A percentile compares a stretch with the other conserved stretches of the same genome.
Evolutionary conservation across 164 flowering plant species (phyloP).

Genomic region (Magnolia sinica): DNA sequence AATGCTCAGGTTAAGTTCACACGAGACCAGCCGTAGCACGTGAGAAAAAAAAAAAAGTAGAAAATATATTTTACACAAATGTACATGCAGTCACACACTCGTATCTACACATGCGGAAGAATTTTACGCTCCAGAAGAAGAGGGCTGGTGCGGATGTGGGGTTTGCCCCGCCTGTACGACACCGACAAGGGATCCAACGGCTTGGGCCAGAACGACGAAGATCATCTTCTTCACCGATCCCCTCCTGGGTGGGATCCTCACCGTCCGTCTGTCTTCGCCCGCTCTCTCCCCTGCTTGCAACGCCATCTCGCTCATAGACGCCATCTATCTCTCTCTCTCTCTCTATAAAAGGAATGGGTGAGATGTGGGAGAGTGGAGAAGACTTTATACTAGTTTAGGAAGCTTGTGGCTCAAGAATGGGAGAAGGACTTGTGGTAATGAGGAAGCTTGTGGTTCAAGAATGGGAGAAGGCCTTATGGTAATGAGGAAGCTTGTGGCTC

Average conservation of each 20-base stretch:
- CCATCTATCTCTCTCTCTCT: not conserved
- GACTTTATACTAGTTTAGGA: too few species aligned
- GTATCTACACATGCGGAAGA: not conserved
- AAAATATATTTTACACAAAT: too few species aligned
- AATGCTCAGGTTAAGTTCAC: too few species aligned
- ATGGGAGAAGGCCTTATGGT: too few species aligned
- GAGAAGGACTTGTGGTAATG: too few species aligned
- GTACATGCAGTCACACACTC: not conserved
- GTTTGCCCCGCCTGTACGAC: not conserved
- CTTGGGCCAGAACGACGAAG: not conserved
- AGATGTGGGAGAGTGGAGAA: too few species aligned
- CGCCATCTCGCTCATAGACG: not conserved
- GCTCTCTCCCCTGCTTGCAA: not conserved
- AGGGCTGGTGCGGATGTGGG: not conserved
- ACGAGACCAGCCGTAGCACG: too few species aligned
- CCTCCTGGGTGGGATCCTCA: not conserved
- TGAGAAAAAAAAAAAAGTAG: not conserved
- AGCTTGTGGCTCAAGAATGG: too few species aligned
- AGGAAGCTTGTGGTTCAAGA: too few species aligned
- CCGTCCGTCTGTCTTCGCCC: not conserved
- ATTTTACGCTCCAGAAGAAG: not conserved
- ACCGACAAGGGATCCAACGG: not conserved
- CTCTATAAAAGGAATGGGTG: not conserved
- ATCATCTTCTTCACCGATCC: slow-evolving; percentile 3
- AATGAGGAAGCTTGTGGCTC: too few species aligned